phyloP scores from a whole-genome alignment of 1,139 yeast species.

The Sugiyamaella paludigena region DNA sequence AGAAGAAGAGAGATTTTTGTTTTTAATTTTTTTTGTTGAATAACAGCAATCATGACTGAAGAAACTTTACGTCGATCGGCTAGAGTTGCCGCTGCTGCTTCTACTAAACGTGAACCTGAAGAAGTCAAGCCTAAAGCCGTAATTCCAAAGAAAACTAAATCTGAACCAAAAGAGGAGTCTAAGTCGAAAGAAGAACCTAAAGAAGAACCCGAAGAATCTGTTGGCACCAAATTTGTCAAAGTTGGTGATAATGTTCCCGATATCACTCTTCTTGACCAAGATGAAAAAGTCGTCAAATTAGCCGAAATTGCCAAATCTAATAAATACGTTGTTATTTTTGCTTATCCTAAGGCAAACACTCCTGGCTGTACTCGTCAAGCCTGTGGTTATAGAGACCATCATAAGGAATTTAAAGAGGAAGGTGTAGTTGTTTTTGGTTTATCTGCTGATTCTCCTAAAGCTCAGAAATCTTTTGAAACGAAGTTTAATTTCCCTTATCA shows the following conservation, averaged over 20 bases:
- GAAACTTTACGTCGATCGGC: conserved; percentile 15
- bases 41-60: conserved; percentile 13
- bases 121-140: conserved; percentile 7
- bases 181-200: conserved; percentile 6
- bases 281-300: conserved; percentile 51
- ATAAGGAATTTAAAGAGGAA: conserved; percentile 50
- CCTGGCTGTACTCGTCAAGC: conserved; percentile 95
- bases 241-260: conserved; percentile 74
- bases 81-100: conserved; percentile 17
- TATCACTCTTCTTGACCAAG: conserved; percentile 59
- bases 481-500: conserved; percentile 74
- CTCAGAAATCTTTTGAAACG: conserved; percentile 71
- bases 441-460: conserved; percentile 68
- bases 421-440: conserved; percentile 39
- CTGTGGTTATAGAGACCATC: conserved; percentile 76
- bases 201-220: conserved; percentile 5
- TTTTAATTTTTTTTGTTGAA: neutral
- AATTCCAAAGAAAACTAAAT: conserved; percentile 12
- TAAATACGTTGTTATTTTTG: conserved; percentile 41
- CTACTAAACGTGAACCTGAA: conserved; percentile 13
- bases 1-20: neutral
- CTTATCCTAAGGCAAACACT: conserved; percentile 91
- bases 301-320: conserved; percentile 21
- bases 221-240: conserved; percentile 7
- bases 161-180: conserved; percentile 8